These are phyloP conservation scores for Begonia masoniana DNA, from an alignment of 306 rosid species.

Conservation along the genomic window DNA sequence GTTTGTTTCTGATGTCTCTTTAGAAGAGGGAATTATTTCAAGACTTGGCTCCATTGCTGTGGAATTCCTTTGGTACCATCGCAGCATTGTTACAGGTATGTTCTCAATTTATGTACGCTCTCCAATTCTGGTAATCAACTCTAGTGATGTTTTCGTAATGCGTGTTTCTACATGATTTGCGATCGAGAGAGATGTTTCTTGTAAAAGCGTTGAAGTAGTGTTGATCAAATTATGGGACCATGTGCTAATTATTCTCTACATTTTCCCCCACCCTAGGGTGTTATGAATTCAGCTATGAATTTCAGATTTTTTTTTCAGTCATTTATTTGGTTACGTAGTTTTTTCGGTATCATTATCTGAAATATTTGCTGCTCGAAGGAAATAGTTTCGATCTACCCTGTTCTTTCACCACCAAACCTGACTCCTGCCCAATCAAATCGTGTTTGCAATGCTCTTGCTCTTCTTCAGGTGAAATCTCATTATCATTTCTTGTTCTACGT, in stretches of 20 bases:
- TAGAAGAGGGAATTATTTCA: constrained; percentile 93
- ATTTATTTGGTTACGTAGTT: no score
- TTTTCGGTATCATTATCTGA: neutral
- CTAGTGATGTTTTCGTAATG: neutral
- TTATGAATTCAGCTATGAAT: no score
- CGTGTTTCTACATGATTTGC: no score
- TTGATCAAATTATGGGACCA: no score
- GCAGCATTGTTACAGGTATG: constrained; percentile 74
- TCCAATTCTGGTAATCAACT: neutral
- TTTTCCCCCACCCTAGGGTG: no score
- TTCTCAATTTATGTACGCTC: constrained; percentile 3
- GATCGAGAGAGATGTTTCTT: no score
- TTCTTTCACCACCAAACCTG: constrained; percentile 60
- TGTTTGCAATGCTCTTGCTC: constrained; percentile 84
- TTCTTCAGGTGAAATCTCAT: constrained; percentile 53
- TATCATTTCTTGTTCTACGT: neutral
- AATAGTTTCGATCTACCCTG: constrained; percentile 65
- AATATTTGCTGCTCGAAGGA: constrained; percentile 27
- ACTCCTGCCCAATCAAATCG: constrained; percentile 67
- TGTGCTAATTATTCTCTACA: no score
- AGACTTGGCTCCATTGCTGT: constrained; percentile 87
- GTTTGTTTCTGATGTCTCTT: constrained; percentile 1
- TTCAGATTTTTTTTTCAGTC: no score
- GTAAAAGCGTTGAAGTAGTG: no score
- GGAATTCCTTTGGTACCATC: constrained; percentile 97